Evolutionary conservation across 108 stramenopile species (phyloP).

Genomic region (Skeletonema menzelii): DNA sequence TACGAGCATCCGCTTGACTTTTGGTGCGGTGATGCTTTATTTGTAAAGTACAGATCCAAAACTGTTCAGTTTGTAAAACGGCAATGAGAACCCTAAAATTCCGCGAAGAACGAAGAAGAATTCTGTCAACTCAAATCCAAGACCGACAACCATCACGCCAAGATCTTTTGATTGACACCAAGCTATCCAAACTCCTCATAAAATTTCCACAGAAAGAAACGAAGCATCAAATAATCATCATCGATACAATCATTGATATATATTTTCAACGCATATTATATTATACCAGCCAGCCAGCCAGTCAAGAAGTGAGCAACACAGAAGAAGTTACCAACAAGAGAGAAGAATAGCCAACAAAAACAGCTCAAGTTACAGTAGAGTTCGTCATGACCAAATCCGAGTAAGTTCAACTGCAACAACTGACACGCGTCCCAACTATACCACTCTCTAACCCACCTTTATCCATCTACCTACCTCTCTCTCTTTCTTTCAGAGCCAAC

Average conservation of each 20-base stretch:
- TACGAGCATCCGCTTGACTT: too few species aligned
- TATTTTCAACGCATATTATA: neutral
- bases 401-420: neutral
- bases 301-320: too few species aligned
- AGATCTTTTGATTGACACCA: neutral
- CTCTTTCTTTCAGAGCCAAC: slow-evolving; percentile 9
- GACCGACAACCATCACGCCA: neutral
- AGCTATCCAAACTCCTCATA: neutral
- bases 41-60: neutral
- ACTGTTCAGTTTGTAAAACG: neutral
- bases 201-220: neutral
- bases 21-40: too few species aligned
- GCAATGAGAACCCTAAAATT: slow-evolving; percentile 1
- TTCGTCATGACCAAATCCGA: neutral
- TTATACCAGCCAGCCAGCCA: neutral
- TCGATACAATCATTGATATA: too few species aligned
- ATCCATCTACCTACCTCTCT: neutral
- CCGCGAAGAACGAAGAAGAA: neutral
- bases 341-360: neutral
- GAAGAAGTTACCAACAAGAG: neutral
- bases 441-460: neutral
- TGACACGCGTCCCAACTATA: neutral
- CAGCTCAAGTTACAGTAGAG: too few species aligned
- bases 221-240: neutral
- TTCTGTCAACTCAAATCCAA: neutral